These are phyloP conservation scores for Fusarium anguioides DNA, from an alignment of 2,329 filamentous ascomycete species.

Conservation along the genomic window DNA sequence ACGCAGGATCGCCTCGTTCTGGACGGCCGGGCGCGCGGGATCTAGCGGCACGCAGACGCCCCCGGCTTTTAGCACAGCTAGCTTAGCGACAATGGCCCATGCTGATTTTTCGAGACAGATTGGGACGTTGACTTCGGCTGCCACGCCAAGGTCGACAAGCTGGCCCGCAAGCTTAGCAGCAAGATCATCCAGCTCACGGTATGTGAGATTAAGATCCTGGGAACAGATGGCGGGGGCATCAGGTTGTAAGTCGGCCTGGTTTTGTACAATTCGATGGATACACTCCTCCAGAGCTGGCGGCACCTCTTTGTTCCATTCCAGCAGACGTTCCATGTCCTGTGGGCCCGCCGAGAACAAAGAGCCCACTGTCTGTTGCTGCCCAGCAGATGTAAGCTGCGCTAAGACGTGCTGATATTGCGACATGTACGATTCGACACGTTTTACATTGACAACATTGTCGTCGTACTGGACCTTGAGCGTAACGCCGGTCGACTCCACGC, in stretches of 20 bases:
- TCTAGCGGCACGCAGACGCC: neutral
- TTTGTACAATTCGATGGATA: slow-evolving; percentile 4
- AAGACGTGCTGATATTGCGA: slow-evolving; percentile 5
- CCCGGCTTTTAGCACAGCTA: slow-evolving; percentile 1
- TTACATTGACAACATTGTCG: slow-evolving; percentile 4
- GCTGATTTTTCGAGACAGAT: slow-evolving; percentile 11
- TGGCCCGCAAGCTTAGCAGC: neutral
- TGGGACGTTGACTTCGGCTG: slow-evolving; percentile 35
- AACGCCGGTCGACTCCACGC: slow-evolving; percentile 7
- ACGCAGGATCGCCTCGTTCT: slow-evolving; percentile 6
- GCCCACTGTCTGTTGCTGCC: slow-evolving; percentile 1
- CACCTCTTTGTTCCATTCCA: slow-evolving; percentile 5
- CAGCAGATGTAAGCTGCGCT: slow-evolving; percentile 4
- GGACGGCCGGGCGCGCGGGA: slow-evolving; percentile 4
- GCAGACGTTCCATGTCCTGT: slow-evolving; percentile 3
- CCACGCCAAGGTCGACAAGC: neutral
- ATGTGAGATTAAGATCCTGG: neutral
- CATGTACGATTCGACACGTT: neutral
- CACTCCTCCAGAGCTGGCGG: neutral
- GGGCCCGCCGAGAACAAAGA: slow-evolving; percentile 8
- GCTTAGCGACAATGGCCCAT: slow-evolving; percentile 6
- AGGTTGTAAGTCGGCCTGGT: slow-evolving; percentile 3
- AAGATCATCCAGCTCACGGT: neutral
- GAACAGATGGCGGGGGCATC: slow-evolving; percentile 7
- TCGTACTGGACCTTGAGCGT: slow-evolving; percentile 11